These are phyloP conservation scores for Botrytis porri DNA, from an alignment of 2,329 filamentous ascomycete genomes.

Conservation along the genomic window DNA sequence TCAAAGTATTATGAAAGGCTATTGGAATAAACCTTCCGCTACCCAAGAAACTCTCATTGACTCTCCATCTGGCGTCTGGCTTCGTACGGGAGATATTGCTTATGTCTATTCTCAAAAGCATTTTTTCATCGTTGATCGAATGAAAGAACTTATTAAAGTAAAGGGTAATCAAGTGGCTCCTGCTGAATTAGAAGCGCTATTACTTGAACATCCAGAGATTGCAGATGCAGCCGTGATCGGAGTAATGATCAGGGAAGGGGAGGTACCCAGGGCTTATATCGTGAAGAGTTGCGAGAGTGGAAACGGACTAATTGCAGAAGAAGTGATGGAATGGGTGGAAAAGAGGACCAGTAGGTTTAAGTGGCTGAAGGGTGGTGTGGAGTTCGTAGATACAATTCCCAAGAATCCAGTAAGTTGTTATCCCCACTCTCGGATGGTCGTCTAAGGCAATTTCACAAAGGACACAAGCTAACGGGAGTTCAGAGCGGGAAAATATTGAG, in stretches of 20 bases:
- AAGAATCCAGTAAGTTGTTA: conserved; percentile 54
- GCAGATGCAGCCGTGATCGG: conserved; percentile 48
- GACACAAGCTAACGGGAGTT: neutral
- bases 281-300: conserved; percentile 40
- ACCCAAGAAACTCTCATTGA: conserved; percentile 61
- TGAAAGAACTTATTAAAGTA: conserved; percentile 48
- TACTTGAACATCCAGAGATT: conserved; percentile 43
- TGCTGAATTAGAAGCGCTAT: conserved; percentile 46
- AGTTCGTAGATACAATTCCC: conserved; percentile 63
- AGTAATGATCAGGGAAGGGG: conserved; percentile 42
- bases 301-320: conserved; percentile 37
- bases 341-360: conserved; percentile 62
- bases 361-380: conserved; percentile 65
- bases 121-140: conserved; percentile 79
- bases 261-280: conserved; percentile 60
- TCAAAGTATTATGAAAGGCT: conserved; percentile 53
- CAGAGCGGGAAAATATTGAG: conserved; percentile 49
- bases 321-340: conserved; percentile 57
- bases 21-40: conserved; percentile 59
- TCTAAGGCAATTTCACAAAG: neutral
- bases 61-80: conserved; percentile 65
- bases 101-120: conserved; percentile 73
- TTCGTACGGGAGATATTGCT: conserved; percentile 51
- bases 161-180: conserved; percentile 50
- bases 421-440: neutral